Percentiles rank a stretch among this genome's conserved stretches.
These are phyloP conservation scores for Hypoxylon sp. DNA, from an alignment of 2,329 filamentous ascomycete genomes.

Conservation along the genomic window DNA sequence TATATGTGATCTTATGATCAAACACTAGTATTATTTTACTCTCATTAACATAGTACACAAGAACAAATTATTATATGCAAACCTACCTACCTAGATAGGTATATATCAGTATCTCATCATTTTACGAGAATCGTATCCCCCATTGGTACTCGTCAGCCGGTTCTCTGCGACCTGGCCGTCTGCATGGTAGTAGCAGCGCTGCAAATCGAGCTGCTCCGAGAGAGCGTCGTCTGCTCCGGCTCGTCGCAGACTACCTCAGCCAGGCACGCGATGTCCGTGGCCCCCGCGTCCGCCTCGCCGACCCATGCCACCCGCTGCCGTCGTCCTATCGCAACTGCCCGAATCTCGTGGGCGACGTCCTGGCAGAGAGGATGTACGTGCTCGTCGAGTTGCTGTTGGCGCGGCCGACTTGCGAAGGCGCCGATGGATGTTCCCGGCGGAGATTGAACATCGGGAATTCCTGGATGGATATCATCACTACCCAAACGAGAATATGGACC, in stretches of 20 bases:
- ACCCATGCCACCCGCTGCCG: slow-evolving; percentile 37
- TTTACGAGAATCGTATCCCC: slow-evolving; percentile 33
- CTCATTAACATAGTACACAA: slow-evolving; percentile 15
- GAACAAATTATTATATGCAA: too few relatives aligned
- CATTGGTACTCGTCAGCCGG: slow-evolving; percentile 27
- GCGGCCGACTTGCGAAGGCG: slow-evolving; percentile 36
- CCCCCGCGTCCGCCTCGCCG: slow-evolving; percentile 34
- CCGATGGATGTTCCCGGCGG: slow-evolving; percentile 40
- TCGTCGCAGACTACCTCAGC: slow-evolving; percentile 31
- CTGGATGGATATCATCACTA: slow-evolving; percentile 22
- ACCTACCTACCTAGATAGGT: neutral
- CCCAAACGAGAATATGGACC: slow-evolving; percentile 33
- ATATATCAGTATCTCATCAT: slow-evolving; percentile 5
- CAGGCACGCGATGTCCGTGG: slow-evolving; percentile 40
- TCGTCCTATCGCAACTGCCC: slow-evolving; percentile 38
- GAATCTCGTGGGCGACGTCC: slow-evolving; percentile 38
- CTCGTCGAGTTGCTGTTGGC: slow-evolving; percentile 32
- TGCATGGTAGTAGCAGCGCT: slow-evolving; percentile 40
- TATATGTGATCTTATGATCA: neutral
- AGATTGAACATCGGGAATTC: slow-evolving; percentile 25
- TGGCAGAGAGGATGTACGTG: slow-evolving; percentile 44
- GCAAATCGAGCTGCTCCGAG: slow-evolving; percentile 34
- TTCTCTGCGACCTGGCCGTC: slow-evolving; percentile 33
- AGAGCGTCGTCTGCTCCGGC: slow-evolving; percentile 15
- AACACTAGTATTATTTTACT: neutral